These are phyloP conservation scores for Exophiala sp. DNA, from an alignment of 2,329 filamentous ascomycete genomes.

Conservation along the genomic window DNA sequence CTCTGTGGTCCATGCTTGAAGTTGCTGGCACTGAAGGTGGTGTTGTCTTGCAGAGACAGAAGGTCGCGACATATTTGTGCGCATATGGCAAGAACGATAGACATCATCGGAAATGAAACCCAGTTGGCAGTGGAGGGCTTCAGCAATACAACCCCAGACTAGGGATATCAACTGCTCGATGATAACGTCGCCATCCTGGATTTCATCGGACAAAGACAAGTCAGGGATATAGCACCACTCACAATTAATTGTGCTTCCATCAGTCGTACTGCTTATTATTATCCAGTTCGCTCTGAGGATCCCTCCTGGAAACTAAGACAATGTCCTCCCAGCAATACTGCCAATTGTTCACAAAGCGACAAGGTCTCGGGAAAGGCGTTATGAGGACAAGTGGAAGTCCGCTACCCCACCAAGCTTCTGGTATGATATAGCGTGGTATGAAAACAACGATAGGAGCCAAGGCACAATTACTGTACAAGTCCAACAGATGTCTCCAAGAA, in stretches of 20 bases:
- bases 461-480: not conserved
- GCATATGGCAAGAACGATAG: not conserved
- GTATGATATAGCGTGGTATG: too few relatives aligned
- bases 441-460: not conserved
- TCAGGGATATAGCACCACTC: not conserved
- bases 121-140: not conserved
- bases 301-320: not conserved
- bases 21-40: not conserved
- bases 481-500: not conserved
- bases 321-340: not conserved
- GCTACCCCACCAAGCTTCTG: too few relatives aligned
- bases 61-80: not conserved
- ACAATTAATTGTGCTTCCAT: not conserved
- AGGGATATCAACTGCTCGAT: not conserved
- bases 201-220: not conserved
- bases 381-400: not conserved
- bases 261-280: not conserved
- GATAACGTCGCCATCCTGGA: not conserved
- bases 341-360: not conserved
- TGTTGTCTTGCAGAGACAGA: not conserved
- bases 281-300: not conserved
- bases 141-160: not conserved
- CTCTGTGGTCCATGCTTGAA: conserved; percentile 6
- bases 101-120: not conserved
- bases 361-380: not conserved